Evolutionary conservation across 2,329 filamentous ascomycete genomes (phyloP).

Genomic region (Eutypa lata): DNA sequence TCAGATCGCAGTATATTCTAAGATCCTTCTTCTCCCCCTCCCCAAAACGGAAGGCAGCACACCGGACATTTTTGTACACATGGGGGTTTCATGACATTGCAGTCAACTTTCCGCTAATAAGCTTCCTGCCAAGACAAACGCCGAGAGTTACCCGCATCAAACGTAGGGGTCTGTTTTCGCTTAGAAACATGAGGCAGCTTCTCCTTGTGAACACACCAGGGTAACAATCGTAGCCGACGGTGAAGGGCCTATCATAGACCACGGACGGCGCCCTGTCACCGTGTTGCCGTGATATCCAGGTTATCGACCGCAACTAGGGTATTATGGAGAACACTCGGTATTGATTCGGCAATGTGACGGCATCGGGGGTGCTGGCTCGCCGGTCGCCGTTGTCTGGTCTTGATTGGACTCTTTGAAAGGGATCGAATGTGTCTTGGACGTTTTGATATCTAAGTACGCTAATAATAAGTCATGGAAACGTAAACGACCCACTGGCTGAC

Average conservation of each 20-base stretch:
- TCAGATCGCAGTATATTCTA: too few species aligned
- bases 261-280: neutral
- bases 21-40: too few species aligned
- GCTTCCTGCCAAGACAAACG: neutral
- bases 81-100: neutral
- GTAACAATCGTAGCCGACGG: neutral
- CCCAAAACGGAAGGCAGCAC: neutral
- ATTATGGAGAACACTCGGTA: slow-evolving; percentile 3
- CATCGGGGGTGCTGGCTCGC: neutral
- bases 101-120: neutral
- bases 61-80: neutral
- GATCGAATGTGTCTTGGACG: too few species aligned
- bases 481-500: too few species aligned
- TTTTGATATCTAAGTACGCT: too few species aligned
- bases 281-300: neutral
- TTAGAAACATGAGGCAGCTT: neutral
- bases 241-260: neutral
- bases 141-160: neutral
- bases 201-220: too few species aligned
- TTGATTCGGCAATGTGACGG: slow-evolving; percentile 7
- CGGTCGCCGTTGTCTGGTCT: neutral
- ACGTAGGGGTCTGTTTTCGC: too few species aligned
- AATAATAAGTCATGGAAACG: too few species aligned
- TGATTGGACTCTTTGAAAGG: neutral
- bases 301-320: neutral